Evolutionary conservation across 768 basidiomycete species (phyloP).

Genomic region (Vararia minispora): DNA sequence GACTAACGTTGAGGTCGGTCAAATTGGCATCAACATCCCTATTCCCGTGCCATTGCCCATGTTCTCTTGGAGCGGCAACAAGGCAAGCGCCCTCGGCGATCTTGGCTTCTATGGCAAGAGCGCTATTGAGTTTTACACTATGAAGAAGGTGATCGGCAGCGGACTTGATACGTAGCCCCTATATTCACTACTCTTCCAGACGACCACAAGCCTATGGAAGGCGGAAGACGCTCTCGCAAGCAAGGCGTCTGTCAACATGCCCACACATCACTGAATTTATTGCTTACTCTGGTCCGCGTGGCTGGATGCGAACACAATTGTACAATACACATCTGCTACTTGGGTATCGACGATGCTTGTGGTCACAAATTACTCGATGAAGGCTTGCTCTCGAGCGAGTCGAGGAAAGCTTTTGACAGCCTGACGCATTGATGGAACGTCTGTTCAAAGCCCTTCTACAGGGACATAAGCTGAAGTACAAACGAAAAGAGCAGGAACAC

Average conservation of each 20-base stretch:
- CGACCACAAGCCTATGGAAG: constrained; percentile 88
- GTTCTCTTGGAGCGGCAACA: constrained; percentile 97
- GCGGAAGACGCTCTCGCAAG: constrained; percentile 73
- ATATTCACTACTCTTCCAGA: constrained; percentile 32
- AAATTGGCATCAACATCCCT: constrained; percentile 88
- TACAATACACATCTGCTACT: background rate
- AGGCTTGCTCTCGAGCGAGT: constrained; percentile 31
- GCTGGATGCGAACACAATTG: too few relatives aligned
- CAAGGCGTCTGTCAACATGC: constrained; percentile 80
- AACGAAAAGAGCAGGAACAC: constrained; percentile 15
- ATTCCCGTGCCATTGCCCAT: constrained; percentile 89
- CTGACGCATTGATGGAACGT: constrained; percentile 68
- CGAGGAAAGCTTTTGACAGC: constrained; percentile 73
- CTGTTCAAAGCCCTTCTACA: constrained; percentile 59
- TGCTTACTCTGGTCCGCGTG: too few relatives aligned
- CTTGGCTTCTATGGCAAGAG: constrained; percentile 88
- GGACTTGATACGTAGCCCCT: background rate
- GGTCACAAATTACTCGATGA: constrained; percentile 1
- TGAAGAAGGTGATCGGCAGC: constrained; percentile 66
- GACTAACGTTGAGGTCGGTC: constrained; percentile 76
- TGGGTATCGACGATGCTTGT: background rate
- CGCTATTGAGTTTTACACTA: constrained; percentile 93
- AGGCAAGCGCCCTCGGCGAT: constrained; percentile 76
- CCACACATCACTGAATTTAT: constrained; percentile 54
- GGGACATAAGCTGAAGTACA: background rate